These are phyloP conservation scores for Yarrowia hollandica DNA, from an alignment of 805 yeast species.

Conservation along the genomic window DNA sequence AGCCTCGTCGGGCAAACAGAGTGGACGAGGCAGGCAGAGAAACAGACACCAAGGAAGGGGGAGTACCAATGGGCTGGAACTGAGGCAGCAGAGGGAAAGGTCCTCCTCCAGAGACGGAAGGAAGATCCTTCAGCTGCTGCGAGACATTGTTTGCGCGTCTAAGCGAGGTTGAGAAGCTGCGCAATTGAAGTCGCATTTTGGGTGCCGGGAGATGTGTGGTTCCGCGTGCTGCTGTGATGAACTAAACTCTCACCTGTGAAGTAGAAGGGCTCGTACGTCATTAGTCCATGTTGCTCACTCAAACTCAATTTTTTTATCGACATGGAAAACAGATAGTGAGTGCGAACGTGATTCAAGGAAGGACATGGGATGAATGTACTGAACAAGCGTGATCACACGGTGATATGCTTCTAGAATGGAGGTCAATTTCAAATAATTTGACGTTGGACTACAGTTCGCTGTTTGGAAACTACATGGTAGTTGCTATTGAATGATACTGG, in stretches of 20 bases:
- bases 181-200: conserved; percentile 23
- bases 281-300: conserved; percentile 20
- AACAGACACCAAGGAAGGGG: conserved; percentile 46
- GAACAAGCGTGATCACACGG: too few species aligned
- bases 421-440: too few species aligned
- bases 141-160: conserved; percentile 31
- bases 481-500: too few species aligned
- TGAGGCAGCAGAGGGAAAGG: conserved; percentile 47
- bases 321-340: conserved; percentile 22
- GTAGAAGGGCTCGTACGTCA: not conserved
- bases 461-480: too few species aligned
- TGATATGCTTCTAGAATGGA: not conserved
- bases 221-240: conserved; percentile 17
- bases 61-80: conserved; percentile 47
- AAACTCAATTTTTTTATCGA: not conserved
- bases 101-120: conserved; percentile 46
- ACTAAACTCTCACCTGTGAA: conserved; percentile 8
- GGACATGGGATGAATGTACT: too few species aligned
- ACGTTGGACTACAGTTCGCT: too few species aligned
- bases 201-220: not conserved
- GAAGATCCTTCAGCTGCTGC: conserved; percentile 33
- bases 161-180: conserved; percentile 28
- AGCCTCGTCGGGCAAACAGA: conserved; percentile 47
- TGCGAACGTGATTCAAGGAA: not conserved
- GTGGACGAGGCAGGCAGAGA: conserved; percentile 47